phyloP scores from a whole-genome alignment of 768 basidiomycete species.

The Boletus rubroflammeus region DNA sequence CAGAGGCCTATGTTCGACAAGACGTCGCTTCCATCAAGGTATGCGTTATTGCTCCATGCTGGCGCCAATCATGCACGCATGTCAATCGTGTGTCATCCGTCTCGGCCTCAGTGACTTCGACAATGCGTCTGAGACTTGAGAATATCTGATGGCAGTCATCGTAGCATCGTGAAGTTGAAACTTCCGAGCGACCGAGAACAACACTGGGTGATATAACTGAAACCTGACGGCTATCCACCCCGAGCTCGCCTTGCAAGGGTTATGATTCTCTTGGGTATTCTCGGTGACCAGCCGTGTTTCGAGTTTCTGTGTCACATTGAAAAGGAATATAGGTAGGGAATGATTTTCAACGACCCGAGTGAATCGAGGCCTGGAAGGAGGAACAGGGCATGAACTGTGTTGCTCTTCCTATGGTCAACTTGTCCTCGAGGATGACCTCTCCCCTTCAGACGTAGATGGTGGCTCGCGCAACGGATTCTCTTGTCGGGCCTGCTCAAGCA shows the following conservation, averaged over 20 bases:
- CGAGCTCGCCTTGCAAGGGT: neutral
- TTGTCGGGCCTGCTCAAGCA: constrained; percentile 75
- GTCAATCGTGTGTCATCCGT: neutral
- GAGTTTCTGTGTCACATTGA: neutral
- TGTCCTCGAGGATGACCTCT: constrained; percentile 11
- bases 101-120: neutral
- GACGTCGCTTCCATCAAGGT: neutral
- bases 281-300: neutral
- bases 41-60: neutral
- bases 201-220: neutral
- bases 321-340: neutral
- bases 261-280: neutral
- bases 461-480: constrained; percentile 75
- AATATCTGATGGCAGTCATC: neutral
- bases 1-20: neutral
- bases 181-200: neutral
- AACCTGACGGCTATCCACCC: neutral
- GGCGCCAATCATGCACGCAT: neutral
- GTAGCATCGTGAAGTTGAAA: no score
- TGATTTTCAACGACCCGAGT: neutral
- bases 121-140: neutral
- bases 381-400: neutral
- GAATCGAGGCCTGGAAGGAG: neutral
- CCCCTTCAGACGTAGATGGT: constrained; percentile 29
- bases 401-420: constrained; percentile 4